Conservation (phyloP, 1,284 basidiomycete genomes). For the Ceratobasidium papillatum region DNA sequence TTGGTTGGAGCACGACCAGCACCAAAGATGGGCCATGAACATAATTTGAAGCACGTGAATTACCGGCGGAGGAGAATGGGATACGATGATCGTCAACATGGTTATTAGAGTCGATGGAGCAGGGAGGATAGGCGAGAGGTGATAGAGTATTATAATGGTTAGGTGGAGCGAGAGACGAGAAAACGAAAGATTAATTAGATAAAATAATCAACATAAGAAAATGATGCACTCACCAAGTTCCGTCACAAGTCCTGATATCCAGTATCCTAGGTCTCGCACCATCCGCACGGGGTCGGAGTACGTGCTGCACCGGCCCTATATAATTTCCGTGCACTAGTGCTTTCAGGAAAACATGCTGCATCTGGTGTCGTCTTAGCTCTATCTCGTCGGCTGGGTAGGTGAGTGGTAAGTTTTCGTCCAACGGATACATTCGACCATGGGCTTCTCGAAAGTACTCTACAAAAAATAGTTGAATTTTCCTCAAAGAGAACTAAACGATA, state of each 20-base stretch:
- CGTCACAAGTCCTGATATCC: conserved; percentile 30
- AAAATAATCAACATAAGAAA: neutral
- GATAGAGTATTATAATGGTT: no score
- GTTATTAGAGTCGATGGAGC: no score
- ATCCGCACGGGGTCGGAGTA: conserved; percentile 23
- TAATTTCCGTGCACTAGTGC: conserved; percentile 36
- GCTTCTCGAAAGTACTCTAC: conserved; percentile 39
- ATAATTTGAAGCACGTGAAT: no score
- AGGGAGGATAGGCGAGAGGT: no score
- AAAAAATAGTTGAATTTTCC: neutral
- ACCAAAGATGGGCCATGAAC: no score
- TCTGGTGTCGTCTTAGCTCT: conserved; percentile 22
- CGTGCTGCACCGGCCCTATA: conserved; percentile 23
- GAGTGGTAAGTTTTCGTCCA: conserved; percentile 34
- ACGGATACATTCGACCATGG: conserved; percentile 9
- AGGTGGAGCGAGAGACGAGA: no score
- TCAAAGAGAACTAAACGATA: neutral
- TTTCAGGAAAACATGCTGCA: conserved; percentile 33
- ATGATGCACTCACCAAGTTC: conserved; percentile 10
- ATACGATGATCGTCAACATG: no score
- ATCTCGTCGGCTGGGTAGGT: conserved; percentile 30
- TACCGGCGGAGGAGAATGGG: no score
- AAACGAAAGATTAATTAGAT: neutral
- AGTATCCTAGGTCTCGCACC: conserved; percentile 26
- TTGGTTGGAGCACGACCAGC: no score